Conservation (phyloP, 805 yeast species). For the Candida nitratophila region DNA sequence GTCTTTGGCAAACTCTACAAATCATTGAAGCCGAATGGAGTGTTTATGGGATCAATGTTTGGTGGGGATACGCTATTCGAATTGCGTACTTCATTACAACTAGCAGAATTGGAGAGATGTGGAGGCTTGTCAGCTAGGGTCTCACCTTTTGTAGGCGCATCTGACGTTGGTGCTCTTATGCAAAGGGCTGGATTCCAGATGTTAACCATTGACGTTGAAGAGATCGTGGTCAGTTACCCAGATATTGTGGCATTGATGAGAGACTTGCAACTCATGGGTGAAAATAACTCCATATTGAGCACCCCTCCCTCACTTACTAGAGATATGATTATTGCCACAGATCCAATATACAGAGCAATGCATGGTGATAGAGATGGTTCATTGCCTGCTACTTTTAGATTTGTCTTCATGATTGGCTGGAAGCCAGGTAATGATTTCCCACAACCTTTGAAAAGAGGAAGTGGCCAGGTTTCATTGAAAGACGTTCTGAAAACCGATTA, state of each 20-base stretch:
- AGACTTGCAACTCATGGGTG: constrained; percentile 80
- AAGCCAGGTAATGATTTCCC: constrained; percentile 66
- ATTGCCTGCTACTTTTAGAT: constrained; percentile 74
- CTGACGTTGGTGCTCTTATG: constrained; percentile 67
- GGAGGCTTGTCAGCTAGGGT: constrained; percentile 80
- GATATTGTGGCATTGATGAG: constrained; percentile 58
- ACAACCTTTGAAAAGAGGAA: constrained; percentile 65
- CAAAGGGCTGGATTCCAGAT: constrained; percentile 73
- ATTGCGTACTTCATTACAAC: constrained; percentile 68
- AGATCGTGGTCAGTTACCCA: constrained; percentile 73
- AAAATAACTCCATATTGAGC: constrained; percentile 51
- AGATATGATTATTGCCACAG: constrained; percentile 68
- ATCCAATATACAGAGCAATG: constrained; percentile 62
- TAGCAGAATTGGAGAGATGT: constrained; percentile 72
- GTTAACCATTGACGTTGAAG: constrained; percentile 80
- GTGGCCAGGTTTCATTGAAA: constrained; percentile 61
- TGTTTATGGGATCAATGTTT: constrained; percentile 73
- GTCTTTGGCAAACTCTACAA: constrained; percentile 48
- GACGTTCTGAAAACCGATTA: constrained; percentile 37
- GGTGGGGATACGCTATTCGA: constrained; percentile 87
- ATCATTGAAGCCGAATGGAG: constrained; percentile 69
- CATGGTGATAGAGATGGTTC: constrained; percentile 55
- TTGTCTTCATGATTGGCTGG: constrained; percentile 87
- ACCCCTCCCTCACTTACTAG: constrained; percentile 38
- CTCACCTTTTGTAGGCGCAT: constrained; percentile 72